Conservation (phyloP, 345 rosid genomes). For the Salix dunnii region DNA sequence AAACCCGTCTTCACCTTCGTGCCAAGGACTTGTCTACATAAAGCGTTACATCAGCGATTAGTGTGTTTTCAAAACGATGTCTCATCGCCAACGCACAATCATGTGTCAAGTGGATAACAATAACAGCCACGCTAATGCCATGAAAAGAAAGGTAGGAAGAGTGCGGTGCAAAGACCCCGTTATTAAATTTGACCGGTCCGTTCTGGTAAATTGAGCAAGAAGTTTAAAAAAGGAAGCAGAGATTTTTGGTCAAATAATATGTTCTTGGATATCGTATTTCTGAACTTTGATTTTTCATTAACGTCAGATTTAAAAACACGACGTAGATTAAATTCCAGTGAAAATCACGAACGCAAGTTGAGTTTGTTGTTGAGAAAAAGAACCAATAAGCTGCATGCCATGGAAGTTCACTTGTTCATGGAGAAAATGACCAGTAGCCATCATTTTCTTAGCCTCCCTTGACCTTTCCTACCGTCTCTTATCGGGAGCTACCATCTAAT, state of each 20-base stretch:
- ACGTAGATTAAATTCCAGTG: too few relatives aligned
- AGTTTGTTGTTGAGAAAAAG: too few relatives aligned
- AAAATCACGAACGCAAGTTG: too few relatives aligned
- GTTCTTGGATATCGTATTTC: too few relatives aligned
- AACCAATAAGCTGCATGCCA: too few relatives aligned
- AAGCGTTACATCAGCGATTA: neutral
- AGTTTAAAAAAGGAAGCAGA: too few relatives aligned
- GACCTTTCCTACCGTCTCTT: neutral
- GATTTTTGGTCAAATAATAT: too few relatives aligned
- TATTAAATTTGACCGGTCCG: neutral
- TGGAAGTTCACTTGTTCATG: neutral
- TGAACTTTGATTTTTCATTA: too few relatives aligned
- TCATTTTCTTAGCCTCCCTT: neutral
- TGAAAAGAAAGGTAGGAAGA: neutral
- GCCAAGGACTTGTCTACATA: neutral
- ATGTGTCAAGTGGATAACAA: neutral
- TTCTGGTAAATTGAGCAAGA: neutral
- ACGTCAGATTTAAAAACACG: too few relatives aligned
- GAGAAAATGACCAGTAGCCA: neutral
- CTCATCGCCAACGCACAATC: constrained; percentile 1
- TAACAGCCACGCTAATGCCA: neutral
- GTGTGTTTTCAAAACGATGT: neutral
- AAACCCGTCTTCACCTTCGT: neutral
- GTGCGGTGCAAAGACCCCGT: neutral
- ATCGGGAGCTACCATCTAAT: neutral